Evolutionary conservation across 2,329 filamentous ascomycete genomes (phyloP).

Genomic region (Aspergillus sp.): DNA sequence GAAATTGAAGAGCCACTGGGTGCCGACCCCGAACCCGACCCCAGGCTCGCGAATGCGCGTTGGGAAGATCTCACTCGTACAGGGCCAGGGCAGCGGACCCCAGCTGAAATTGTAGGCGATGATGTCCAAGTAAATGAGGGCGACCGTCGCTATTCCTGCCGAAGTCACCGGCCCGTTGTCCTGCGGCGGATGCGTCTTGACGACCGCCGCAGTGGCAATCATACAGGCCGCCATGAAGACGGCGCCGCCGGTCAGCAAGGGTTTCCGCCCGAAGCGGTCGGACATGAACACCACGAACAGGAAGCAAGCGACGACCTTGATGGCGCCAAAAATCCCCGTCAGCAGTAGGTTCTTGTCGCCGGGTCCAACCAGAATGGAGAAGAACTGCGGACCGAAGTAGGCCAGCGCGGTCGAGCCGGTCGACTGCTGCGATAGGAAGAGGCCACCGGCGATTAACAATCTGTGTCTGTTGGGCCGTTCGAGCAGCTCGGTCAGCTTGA

Average conservation of each 20-base stretch:
- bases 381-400: slow-evolving; percentile 41
- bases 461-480: slow-evolving; percentile 37
- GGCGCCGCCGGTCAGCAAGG: slow-evolving; percentile 33
- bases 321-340: slow-evolving; percentile 38
- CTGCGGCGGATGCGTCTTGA: slow-evolving; percentile 33
- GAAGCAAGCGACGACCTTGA: slow-evolving; percentile 37
- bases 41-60: slow-evolving; percentile 40
- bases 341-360: slow-evolving; percentile 36
- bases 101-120: slow-evolving; percentile 27
- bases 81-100: slow-evolving; percentile 34
- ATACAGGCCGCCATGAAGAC: slow-evolving; percentile 37
- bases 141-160: slow-evolving; percentile 38
- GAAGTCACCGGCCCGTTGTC: slow-evolving; percentile 24
- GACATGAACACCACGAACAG: slow-evolving; percentile 39
- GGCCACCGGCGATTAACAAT: slow-evolving; percentile 34
- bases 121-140: slow-evolving; percentile 52
- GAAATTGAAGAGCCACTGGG: slow-evolving; percentile 44
- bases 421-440: slow-evolving; percentile 45
- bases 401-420: slow-evolving; percentile 40
- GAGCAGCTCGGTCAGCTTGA: slow-evolving; percentile 42
- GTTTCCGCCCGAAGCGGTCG: slow-evolving; percentile 36
- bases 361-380: slow-evolving; percentile 33
- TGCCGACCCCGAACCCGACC: slow-evolving; percentile 38
- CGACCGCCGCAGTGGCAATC: slow-evolving; percentile 37
- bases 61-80: slow-evolving; percentile 39